These are phyloP conservation scores for Bruguiera sexangula DNA, from an alignment of 345 rosid species.

Conservation along the genomic window DNA sequence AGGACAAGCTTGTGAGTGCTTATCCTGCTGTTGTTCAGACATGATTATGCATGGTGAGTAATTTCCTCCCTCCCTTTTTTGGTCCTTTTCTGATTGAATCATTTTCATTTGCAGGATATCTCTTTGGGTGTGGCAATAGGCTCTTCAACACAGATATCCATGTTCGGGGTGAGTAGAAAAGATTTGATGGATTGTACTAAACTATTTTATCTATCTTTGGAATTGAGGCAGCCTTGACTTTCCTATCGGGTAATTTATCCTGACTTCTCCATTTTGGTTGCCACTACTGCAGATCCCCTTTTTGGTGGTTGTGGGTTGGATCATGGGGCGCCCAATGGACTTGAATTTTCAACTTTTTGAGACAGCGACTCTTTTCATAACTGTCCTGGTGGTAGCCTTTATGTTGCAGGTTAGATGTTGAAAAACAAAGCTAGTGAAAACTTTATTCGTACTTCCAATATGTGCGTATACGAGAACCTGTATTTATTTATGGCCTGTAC, in stretches of 20 bases:
- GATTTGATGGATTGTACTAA: neutral
- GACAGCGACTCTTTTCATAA: conserved; percentile 25
- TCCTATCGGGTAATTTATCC: neutral
- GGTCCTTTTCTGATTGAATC: neutral
- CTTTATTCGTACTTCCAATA: no score
- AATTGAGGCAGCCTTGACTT: neutral
- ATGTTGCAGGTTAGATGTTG: conserved; percentile 19
- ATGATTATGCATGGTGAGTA: neutral
- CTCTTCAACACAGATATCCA: conserved; percentile 52
- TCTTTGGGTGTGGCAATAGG: conserved; percentile 54
- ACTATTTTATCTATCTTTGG: neutral
- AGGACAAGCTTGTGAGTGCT: conserved; percentile 49
- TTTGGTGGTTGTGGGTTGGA: conserved; percentile 21
- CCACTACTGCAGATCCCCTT: conserved; percentile 16
- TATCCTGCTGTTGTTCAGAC: neutral
- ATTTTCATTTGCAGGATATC: conserved; percentile 32
- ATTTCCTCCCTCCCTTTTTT: neutral
- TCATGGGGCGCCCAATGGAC: conserved; percentile 25
- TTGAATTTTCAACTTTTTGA: conserved; percentile 25
- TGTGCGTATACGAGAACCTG: no score
- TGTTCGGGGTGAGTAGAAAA: conserved; percentile 39
- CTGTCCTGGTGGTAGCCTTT: conserved; percentile 22
- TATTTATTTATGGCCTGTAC: no score
- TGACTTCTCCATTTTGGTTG: neutral
- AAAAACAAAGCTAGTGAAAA: neutral